phyloP scores from a whole-genome alignment of 2,329 filamentous ascomycete genomes.

The Sporothrix variecibatus region DNA sequence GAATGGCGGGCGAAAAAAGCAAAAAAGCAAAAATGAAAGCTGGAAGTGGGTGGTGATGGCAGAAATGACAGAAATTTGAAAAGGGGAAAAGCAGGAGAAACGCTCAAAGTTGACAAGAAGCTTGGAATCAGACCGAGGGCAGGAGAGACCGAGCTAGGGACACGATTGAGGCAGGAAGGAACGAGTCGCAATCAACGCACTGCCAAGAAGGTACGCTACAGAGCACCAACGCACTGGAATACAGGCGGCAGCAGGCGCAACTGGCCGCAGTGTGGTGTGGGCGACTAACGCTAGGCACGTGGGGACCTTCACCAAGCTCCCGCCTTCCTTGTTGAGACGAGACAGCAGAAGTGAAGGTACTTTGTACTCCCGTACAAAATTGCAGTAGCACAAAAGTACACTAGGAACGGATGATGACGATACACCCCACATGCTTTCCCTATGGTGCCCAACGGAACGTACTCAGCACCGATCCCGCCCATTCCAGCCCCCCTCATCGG shows the following conservation, averaged over 20 bases:
- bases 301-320: slow-evolving; percentile 13
- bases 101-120: neutral
- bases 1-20: neutral
- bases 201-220: slow-evolving; percentile 10
- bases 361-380: neutral
- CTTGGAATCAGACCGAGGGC: neutral
- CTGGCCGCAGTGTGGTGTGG: neutral
- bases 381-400: neutral
- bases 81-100: neutral
- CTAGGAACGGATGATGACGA: neutral
- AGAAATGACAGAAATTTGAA: neutral
- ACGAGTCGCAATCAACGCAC: neutral
- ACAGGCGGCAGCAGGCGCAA: slow-evolving; percentile 18
- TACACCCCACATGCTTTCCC: slow-evolving; percentile 4
- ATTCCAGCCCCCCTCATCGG: neutral
- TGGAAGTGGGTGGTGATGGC: neutral
- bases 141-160: slow-evolving; percentile 2
- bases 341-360: neutral
- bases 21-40: neutral
- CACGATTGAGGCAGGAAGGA: slow-evolving; percentile 5
- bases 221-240: neutral
- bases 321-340: slow-evolving; percentile 19
- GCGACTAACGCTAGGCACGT: slow-evolving; percentile 9
- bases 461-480: slow-evolving; percentile 11
- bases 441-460: neutral